A percentile compares a stretch with the other conserved stretches of the same genome.
phyloP scores from a whole-genome alignment of 1,284 basidiomycete genomes.

The Sporisorium scitamineum region DNA sequence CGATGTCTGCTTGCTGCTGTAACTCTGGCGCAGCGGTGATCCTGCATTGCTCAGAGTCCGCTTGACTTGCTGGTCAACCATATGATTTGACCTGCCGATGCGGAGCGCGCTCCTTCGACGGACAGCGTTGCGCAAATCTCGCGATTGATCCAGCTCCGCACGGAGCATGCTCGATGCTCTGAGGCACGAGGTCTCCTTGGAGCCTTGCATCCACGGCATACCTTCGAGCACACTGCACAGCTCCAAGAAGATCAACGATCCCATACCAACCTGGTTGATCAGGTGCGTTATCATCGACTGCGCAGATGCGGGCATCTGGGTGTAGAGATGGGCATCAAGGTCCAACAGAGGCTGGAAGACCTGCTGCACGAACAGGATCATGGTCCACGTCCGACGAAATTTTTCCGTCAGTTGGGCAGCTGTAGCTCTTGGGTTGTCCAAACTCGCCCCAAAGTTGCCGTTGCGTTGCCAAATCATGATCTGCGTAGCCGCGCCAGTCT shows the following conservation, averaged over 20 bases:
- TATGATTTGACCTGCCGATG: slow-evolving; percentile 18
- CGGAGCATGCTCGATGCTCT: slow-evolving; percentile 34
- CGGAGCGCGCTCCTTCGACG: slow-evolving; percentile 42
- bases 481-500: slow-evolving; percentile 34
- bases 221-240: slow-evolving; percentile 44
- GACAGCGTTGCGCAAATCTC: slow-evolving; percentile 23
- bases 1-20: slow-evolving; percentile 17
- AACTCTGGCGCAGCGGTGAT: slow-evolving; percentile 17
- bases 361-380: slow-evolving; percentile 33
- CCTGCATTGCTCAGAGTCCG: slow-evolving; percentile 22
- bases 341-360: slow-evolving; percentile 35
- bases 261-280: slow-evolving; percentile 31
- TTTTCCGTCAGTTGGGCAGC: slow-evolving; percentile 17
- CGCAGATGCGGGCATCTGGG: slow-evolving; percentile 37
- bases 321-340: slow-evolving; percentile 22
- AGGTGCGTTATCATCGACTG: slow-evolving; percentile 37
- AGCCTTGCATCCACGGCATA: slow-evolving; percentile 35
- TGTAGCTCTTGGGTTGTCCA: slow-evolving; percentile 22
- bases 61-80: slow-evolving; percentile 36
- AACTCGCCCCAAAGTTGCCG: slow-evolving; percentile 28
- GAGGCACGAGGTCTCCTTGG: slow-evolving; percentile 35
- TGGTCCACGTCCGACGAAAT: slow-evolving; percentile 32
- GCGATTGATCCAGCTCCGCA: slow-evolving; percentile 21
- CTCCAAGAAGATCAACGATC: slow-evolving; percentile 40
- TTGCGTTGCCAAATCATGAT: slow-evolving; percentile 48